Conservation (phyloP, 352 stramenopile genomes). For the Globisporangium parvum region DNA sequence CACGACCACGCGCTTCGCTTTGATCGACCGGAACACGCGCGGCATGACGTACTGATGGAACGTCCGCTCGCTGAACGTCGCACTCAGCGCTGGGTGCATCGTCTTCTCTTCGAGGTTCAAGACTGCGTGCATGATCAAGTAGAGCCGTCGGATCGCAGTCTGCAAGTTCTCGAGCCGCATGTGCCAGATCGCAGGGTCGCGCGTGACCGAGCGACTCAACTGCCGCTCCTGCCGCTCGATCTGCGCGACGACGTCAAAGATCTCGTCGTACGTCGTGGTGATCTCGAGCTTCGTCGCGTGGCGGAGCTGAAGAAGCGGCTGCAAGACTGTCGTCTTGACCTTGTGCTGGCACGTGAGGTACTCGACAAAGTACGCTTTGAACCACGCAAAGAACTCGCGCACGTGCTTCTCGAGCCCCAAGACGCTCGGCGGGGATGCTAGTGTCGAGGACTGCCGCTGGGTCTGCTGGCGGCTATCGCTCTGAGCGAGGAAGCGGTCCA, state of each 20-base stretch:
- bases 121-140: slow-evolving; percentile 54
- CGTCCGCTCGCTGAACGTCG: slow-evolving; percentile 62
- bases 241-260: slow-evolving; percentile 46
- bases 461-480: slow-evolving; percentile 24
- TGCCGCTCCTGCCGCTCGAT: slow-evolving; percentile 49
- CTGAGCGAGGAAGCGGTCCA: slow-evolving; percentile 74
- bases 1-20: slow-evolving; percentile 74
- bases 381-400: slow-evolving; percentile 68
- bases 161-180: slow-evolving; percentile 58
- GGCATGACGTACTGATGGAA: slow-evolving; percentile 76
- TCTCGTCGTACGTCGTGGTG: slow-evolving; percentile 57
- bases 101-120: slow-evolving; percentile 75
- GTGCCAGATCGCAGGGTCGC: slow-evolving; percentile 43
- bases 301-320: slow-evolving; percentile 51
- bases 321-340: slow-evolving; percentile 53
- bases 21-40: slow-evolving; percentile 67
- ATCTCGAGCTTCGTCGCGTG: slow-evolving; percentile 53
- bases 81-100: slow-evolving; percentile 47
- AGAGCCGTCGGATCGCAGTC: slow-evolving; percentile 58
- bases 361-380: slow-evolving; percentile 70
- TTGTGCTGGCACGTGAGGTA: slow-evolving; percentile 63
- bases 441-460: not conserved
- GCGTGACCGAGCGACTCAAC: slow-evolving; percentile 26
- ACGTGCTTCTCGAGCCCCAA: slow-evolving; percentile 36
- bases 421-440: not conserved